Percentiles rank a stretch among this genome's conserved stretches.
Conservation (phyloP, 139 green algal species). For the Tetradesmus obliquus region DNA sequence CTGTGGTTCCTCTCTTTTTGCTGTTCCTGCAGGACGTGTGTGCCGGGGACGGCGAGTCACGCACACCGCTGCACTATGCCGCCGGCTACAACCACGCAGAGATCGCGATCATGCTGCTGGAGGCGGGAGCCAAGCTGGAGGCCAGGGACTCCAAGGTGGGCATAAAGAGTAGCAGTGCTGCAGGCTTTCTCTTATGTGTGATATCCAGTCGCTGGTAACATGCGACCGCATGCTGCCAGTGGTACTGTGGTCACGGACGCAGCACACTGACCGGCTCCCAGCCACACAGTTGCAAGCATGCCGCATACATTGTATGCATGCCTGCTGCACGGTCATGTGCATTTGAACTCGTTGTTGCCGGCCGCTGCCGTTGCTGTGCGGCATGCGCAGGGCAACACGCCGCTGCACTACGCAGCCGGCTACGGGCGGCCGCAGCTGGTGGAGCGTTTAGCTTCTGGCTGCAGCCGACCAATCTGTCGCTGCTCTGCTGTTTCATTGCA, state of each 20-base stretch:
- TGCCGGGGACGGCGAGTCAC: slow-evolving; percentile 69
- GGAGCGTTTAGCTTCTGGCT: background rate
- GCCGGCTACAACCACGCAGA: slow-evolving; percentile 65
- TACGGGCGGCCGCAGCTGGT: slow-evolving; percentile 1
- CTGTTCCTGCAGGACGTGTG: slow-evolving; percentile 62
- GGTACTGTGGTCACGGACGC: background rate
- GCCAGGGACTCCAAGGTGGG: slow-evolving; percentile 72
- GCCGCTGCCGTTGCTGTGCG: background rate
- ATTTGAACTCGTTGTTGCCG: too few relatives aligned
- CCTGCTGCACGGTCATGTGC: too few relatives aligned
- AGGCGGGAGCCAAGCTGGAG: slow-evolving; percentile 62
- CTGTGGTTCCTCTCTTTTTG: background rate
- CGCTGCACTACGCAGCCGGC: slow-evolving; percentile 32
- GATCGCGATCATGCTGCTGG: slow-evolving; percentile 51
- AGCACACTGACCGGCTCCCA: background rate
- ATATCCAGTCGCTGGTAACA: background rate
- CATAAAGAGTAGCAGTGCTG: slow-evolving; percentile 83
- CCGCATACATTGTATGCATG: too few relatives aligned
- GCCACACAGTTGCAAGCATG: background rate
- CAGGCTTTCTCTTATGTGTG: slow-evolving; percentile 39
- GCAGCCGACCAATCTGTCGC: background rate
- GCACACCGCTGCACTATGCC: slow-evolving; percentile 87
- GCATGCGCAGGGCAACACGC: background rate
- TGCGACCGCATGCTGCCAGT: background rate
- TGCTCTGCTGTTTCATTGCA: background rate